phyloP scores from a whole-genome alignment of 2,329 filamentous ascomycete genomes.

The Emmonsiellopsis sp. region DNA sequence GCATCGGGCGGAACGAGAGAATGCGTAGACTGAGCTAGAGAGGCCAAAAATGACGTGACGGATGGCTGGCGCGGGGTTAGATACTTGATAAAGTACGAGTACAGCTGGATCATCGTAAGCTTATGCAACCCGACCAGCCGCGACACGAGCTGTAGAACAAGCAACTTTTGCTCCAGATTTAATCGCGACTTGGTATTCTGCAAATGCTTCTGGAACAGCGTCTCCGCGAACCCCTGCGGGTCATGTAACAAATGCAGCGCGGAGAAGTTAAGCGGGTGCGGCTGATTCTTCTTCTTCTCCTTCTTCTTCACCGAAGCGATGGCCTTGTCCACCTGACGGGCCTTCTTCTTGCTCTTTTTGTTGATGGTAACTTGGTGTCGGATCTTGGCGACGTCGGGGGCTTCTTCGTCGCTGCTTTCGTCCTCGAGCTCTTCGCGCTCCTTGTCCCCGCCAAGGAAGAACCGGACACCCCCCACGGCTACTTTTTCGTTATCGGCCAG shows the following conservation, averaged over 20 bases:
- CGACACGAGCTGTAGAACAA: conserved; percentile 85
- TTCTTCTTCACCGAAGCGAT: conserved; percentile 71
- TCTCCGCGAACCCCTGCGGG: conserved; percentile 86
- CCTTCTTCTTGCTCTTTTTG: conserved; percentile 90
- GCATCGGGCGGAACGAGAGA: conserved; percentile 86
- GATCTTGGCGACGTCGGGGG: conserved; percentile 68
- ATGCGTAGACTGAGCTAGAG: conserved; percentile 83
- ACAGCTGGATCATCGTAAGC: conserved; percentile 78
- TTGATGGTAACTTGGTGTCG: conserved; percentile 84
- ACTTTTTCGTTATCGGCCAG: conserved; percentile 91
- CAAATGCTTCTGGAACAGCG: conserved; percentile 81
- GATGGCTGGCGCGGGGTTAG: conserved; percentile 79
- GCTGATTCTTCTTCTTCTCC: conserved; percentile 79
- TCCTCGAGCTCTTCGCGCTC: conserved; percentile 90
- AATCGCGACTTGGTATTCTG: conserved; percentile 79
- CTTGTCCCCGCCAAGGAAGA: conserved; percentile 93
- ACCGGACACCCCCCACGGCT: conserved; percentile 73
- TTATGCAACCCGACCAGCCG: conserved; percentile 88
- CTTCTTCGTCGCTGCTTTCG: conserved; percentile 70
- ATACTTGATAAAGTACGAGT: conserved; percentile 93
- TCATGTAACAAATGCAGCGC: conserved; percentile 90
- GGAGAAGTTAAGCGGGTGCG: conserved; percentile 89
- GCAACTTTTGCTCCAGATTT: conserved; percentile 76
- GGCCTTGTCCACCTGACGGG: conserved; percentile 69
- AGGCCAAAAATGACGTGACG: conserved; percentile 89